Conservation (phyloP, 306 rosid genomes). For the Glycine soja region DNA sequence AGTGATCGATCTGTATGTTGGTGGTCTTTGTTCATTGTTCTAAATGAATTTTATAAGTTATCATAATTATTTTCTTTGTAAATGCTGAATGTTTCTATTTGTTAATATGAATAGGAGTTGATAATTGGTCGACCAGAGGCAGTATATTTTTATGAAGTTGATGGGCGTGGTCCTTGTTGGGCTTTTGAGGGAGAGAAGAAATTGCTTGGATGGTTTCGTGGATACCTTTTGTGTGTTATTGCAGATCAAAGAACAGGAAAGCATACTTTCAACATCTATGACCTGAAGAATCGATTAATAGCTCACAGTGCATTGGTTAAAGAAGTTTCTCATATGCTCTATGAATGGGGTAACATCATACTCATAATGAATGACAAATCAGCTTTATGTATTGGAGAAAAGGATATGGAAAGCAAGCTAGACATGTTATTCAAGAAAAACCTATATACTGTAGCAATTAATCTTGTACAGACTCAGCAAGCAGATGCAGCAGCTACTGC, state of each 20-base stretch:
- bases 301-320: constrained; percentile 85
- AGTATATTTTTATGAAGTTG: constrained; percentile 94
- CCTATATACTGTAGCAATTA: constrained; percentile 88
- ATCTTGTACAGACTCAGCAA: constrained; percentile 97
- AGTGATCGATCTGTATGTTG: constrained; percentile 85
- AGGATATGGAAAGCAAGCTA: constrained; percentile 99
- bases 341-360: constrained; percentile 96
- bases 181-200: constrained; percentile 99
- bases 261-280: constrained; percentile 87
- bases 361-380: constrained; percentile 90
- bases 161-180: constrained; percentile 99
- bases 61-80: constrained; percentile 17
- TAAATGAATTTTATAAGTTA: constrained; percentile 18
- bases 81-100: constrained; percentile 44
- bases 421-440: constrained; percentile 98
- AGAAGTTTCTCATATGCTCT: constrained; percentile 95
- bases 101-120: constrained; percentile 68
- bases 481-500: constrained; percentile 99
- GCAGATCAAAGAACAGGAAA: constrained; percentile 87
- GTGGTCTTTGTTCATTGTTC: constrained; percentile 28
- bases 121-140: constrained; percentile 97
- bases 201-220: constrained; percentile 96
- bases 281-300: constrained; percentile 88
- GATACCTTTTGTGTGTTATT: constrained; percentile 93
- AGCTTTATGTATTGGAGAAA: constrained; percentile 91